Evolutionary conservation across 2,329 filamentous ascomycete species (phyloP), one percentile per base, ranked within the genome.

Genomic region (Dactylellina parvicollis): DNA sequence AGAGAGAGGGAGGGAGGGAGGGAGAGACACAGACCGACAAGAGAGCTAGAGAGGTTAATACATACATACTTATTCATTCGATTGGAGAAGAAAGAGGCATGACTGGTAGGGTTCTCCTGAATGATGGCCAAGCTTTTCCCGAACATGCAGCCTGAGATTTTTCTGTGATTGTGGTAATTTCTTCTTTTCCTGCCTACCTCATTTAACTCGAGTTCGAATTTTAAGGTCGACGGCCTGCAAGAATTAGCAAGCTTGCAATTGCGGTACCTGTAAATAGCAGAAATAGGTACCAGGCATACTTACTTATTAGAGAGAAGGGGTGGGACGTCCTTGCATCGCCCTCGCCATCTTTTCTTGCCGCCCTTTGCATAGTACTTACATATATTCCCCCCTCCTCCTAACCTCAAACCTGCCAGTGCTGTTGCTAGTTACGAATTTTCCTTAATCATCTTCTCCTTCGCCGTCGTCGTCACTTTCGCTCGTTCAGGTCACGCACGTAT

Each of bases 301-400:
- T 20, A 22, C 46, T 42, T 71, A 62, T 64, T 71, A 59, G 66
- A 62, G 44, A 55, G 46, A 64, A 57, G 66, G 66, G 66, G 57
- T 50, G 46, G 60, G 60, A 57, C 62, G 52, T 67, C 62, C 62
- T 56, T 67, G 52, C 62, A 59, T 57, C 44, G 52, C 52, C n/a
- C 62, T 61, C 56, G 56, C 47, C 47, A 47, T 62, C 55, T 61
- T 20, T 50, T 57, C 66, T 71, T 61, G 44, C 55, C 64, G 64
- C 55, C 66, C 66, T 71, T 70, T 70, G 64, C 57, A 71, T 71
- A n/a, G n/a, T n/a, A n/a, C n/a, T n/a, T n/a, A n/a, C n/a, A n/a
- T n/a, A n/a, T n/a, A n/a, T n/a, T n/a, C n/a, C n/a, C n/a, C n/a
- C n/a, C 42, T 40, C 52, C 32, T 57, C 49, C 47, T 52, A 26